These are phyloP conservation scores for Plasmodium coatneyi DNA, from an alignment of 169 alveolate species.

Conservation along the genomic window DNA sequence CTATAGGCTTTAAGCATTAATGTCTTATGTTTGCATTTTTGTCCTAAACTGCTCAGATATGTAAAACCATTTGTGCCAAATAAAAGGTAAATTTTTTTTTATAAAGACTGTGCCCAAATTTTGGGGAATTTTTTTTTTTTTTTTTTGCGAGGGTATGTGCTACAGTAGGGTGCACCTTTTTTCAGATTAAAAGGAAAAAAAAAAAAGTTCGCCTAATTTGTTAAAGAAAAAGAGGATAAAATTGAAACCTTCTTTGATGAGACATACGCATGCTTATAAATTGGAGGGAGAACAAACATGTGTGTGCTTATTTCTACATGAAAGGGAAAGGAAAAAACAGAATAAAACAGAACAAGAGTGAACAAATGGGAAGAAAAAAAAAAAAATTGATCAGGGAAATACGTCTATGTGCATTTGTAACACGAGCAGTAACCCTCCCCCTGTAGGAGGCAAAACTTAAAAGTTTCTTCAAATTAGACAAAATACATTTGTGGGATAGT, in stretches of 20 bases:
- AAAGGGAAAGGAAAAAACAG: neutral
- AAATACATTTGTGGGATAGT: neutral
- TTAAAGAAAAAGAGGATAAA: neutral
- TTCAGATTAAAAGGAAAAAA: neutral
- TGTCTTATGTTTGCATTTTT: neutral
- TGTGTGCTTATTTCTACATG: constrained; percentile 15
- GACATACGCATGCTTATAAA: neutral
- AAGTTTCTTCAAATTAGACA: neutral
- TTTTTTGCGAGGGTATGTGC: neutral
- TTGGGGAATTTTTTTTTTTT: neutral
- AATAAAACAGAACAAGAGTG: constrained; percentile 22
- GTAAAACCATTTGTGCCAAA: neutral
- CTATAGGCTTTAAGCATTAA: neutral
- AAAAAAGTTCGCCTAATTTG: neutral
- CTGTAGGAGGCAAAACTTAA: neutral
- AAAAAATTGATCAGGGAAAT: neutral
- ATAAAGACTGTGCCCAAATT: neutral
- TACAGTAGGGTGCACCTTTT: neutral
- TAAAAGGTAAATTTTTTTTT: neutral
- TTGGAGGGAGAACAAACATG: neutral
- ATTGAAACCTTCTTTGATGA: neutral
- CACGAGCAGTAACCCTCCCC: neutral
- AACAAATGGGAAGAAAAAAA: neutral
- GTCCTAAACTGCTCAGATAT: neutral
- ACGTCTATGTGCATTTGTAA: neutral